Conservation (phyloP, 2,329 filamentous ascomycete genomes). For the Periconia digitata region DNA sequence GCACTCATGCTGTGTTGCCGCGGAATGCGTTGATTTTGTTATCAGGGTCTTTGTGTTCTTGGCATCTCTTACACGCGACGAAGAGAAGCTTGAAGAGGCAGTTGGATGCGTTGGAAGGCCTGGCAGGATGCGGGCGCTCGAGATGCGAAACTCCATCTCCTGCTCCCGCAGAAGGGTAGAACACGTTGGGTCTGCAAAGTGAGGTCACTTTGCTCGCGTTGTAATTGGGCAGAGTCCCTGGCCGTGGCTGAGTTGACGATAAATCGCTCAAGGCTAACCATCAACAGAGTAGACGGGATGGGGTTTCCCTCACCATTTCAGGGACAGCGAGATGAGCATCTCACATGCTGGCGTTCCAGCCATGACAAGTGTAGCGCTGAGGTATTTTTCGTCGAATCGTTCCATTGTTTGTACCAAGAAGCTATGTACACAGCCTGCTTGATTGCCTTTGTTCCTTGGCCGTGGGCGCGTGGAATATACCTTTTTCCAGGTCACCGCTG, state of each 20-base stretch:
- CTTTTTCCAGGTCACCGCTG: not conserved
- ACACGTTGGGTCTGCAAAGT: slow-evolving; percentile 1
- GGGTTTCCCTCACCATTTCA: slow-evolving; percentile 5
- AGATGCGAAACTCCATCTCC: slow-evolving; percentile 4
- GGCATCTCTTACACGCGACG: not conserved
- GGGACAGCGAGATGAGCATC: slow-evolving; percentile 12
- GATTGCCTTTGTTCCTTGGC: slow-evolving; percentile 1
- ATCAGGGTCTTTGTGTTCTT: not conserved
- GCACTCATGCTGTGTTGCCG: not conserved
- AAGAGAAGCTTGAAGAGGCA: slow-evolving; percentile 7
- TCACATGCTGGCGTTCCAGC: slow-evolving; percentile 10
- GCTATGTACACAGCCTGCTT: slow-evolving; percentile 7
- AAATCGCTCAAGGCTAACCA: slow-evolving; percentile 16
- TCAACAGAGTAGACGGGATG: slow-evolving; percentile 9
- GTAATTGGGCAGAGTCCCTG: slow-evolving; percentile 5
- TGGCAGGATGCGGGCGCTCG: slow-evolving; percentile 3
- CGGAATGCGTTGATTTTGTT: not conserved
- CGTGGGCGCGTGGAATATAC: not conserved
- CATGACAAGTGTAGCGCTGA: slow-evolving; percentile 6
- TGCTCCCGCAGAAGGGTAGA: not conserved
- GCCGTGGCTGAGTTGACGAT: slow-evolving; percentile 7
- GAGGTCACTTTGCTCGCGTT: slow-evolving; percentile 5
- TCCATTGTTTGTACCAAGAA: not conserved
- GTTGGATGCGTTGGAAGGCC: not conserved
- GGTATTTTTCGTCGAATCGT: slow-evolving; percentile 15